A percentile compares a stretch with the other conserved stretches of the same genome.
Conservation (phyloP, 306 rosid genomes). For the Sindora glabra region DNA sequence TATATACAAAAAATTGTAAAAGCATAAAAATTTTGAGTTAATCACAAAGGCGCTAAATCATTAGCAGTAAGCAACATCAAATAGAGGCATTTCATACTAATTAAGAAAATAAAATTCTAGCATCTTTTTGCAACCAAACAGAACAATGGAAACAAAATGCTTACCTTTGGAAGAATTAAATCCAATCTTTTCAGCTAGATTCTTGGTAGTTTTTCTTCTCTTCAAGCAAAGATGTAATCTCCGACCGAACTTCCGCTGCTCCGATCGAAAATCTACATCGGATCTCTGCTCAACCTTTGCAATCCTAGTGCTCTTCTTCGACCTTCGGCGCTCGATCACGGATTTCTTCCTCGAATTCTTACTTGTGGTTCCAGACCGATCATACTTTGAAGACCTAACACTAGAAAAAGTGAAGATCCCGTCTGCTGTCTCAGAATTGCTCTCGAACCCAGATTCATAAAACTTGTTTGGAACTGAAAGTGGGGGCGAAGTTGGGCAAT, state of each 20-base stretch:
- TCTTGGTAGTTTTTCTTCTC: constrained; percentile 40
- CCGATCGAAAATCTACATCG: background rate
- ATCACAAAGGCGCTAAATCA: background rate
- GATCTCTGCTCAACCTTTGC: constrained; percentile 14
- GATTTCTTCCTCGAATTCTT: constrained; percentile 17
- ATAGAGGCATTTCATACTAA: background rate
- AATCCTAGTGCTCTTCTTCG: constrained; percentile 14
- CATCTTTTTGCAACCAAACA: constrained; percentile 7
- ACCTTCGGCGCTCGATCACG: constrained; percentile 7
- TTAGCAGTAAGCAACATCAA: background rate
- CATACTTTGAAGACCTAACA: constrained; percentile 3
- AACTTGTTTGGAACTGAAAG: background rate
- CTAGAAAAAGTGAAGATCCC: constrained; percentile 49
- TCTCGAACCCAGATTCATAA: background rate
- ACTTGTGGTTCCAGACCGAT: constrained; percentile 6
- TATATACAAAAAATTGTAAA: background rate
- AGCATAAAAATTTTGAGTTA: background rate
- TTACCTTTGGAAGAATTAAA: constrained; percentile 41
- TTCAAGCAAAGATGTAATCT: constrained; percentile 41
- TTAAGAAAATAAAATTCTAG: background rate
- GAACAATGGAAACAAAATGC: background rate
- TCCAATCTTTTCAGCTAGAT: constrained; percentile 18
- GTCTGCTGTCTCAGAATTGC: constrained; percentile 8
- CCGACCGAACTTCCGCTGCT: constrained; percentile 26
- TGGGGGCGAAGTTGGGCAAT: constrained; percentile 6